Evolutionary conservation across 1,284 basidiomycete genomes (phyloP).

Genomic region (Rhizoctonia solani): DNA sequence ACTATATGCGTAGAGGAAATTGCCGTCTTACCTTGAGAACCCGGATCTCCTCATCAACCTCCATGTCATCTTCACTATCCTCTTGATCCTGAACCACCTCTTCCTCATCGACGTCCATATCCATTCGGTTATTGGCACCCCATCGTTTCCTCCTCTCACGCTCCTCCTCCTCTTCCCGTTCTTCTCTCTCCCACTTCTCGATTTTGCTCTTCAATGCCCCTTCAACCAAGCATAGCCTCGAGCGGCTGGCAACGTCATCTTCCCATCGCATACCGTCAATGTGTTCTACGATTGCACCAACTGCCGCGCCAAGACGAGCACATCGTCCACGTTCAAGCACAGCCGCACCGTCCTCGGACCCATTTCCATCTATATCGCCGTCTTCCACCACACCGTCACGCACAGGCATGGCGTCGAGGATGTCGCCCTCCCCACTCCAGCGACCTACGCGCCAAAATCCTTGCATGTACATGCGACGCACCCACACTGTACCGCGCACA

Average conservation of each 20-base stretch:
- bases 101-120: constrained; percentile 61
- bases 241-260: constrained; percentile 52
- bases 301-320: constrained; percentile 74
- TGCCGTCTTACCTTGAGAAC: constrained; percentile 66
- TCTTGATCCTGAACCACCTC: constrained; percentile 40
- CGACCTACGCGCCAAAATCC: constrained; percentile 78
- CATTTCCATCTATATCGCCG: constrained; percentile 54
- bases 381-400: constrained; percentile 81
- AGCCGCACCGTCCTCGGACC: constrained; percentile 46
- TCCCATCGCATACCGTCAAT: constrained; percentile 80
- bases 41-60: constrained; percentile 73
- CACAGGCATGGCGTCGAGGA: constrained; percentile 67
- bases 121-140: constrained; percentile 49
- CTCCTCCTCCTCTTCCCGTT: constrained; percentile 62
- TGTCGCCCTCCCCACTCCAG: constrained; percentile 75
- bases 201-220: constrained; percentile 73
- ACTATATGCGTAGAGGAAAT: constrained; percentile 11
- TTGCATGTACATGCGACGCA: constrained; percentile 83
- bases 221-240: constrained; percentile 73
- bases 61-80: constrained; percentile 57
- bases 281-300: constrained; percentile 66
- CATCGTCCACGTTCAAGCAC: constrained; percentile 57
- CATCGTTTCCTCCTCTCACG: constrained; percentile 59
- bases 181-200: constrained; percentile 69
- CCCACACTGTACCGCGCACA: constrained; percentile 94